Base-by-base conservation (phyloP, 1,284 basidiomycete genomes). In the Leucoagaricus sp. region DNA sequence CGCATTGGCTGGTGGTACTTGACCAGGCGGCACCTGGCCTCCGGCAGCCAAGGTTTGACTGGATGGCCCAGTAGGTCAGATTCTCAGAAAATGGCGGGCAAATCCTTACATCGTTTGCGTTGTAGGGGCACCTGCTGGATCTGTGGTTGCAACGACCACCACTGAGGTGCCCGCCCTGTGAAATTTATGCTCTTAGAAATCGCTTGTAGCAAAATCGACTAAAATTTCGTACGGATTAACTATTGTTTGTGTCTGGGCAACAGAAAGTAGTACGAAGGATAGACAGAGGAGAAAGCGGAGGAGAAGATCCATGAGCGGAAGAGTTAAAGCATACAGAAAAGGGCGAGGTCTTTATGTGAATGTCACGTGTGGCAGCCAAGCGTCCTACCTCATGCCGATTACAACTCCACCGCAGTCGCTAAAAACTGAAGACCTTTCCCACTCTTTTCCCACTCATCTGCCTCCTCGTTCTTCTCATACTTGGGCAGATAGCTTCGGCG, bases 91-190 rank as follows among this genome's bases (percentile, higher is more conserved):
- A 34, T 17, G 15, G 8, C 17, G 47, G 23, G 34, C 31, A 42
- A 42, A 31, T 19, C 61, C 79, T 49, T 59, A 85, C 85, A 87
- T 52, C 5, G 72, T 73, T 29, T 67, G 59, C 3, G 86, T 86
- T 0, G 71, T 69, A 1, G 74, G 65, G 15, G 75, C 15, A 23
- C 81, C 83, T 42, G 58, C 58, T 3, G 66, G 65, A 62, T 85
- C 75, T 17, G 71, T 63, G 8, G 82, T 79, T 56, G 84, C 53
- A 46, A 79, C 72, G 59, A 84, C 76, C 31, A 87, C 76, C 46
- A 89, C 70, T 0, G 84, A 79, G 25, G 75, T 64, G 10, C 86
- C 87, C 45, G 69, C 66, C 4, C 84, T 87, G 58, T 9, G 26
- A 31, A 10, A 19, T 15, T 4, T 29, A 40, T n/a, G 21, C 31